Evolutionary conservation across 2,329 filamentous ascomycete genomes (phyloP), one percentile per base, ranked within the genome.

Genomic region (Elsinoe ampelina): DNA sequence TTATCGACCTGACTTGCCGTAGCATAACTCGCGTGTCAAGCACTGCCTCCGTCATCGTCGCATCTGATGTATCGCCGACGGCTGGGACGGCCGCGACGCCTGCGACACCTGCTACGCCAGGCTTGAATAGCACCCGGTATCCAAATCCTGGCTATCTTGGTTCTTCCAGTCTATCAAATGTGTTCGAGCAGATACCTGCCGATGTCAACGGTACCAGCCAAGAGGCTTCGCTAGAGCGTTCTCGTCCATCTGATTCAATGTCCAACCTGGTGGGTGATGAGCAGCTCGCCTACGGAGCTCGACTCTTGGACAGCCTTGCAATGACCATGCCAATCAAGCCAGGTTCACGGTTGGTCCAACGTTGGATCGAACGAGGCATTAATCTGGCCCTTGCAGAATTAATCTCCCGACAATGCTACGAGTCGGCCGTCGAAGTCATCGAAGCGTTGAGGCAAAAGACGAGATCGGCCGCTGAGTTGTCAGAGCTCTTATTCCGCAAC

Each of bases 121-220:
- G n/a, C 32, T n/a, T 58, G 55, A 56, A 55, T 32, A 20, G 41
- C 58, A 13, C 60, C 32, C 62, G 60, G 5, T 68, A 68, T 60
- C 68, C 68, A 0, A 70, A 70, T 58, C 67, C 68, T 19, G 67
- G 67, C 3, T 70, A 65, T 41, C 61, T 68, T 7, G 68, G 68
- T 19, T 61, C 61, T 1, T 68, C 66, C 4, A 69, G 66, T 55
- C 64, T 67, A 54, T 63, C 64, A 7, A 61, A 66, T 12, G 64
- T 70, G 15, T 69, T 70, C 58, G 62, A 66, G 34, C 64, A 69
- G 15, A 59, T 69, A 8, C 61, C 59, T 13, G 59, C 63, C n/a
- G 64, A 59, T 26, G 39, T 55, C 3, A 39, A 41, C n/a, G 20
- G 34, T 2, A 32, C 35, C 1, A 17, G 42, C 12, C 54, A 22